phyloP scores from a whole-genome alignment of 371 early-diverging fungal genomes.

The Phascolomyces articulosus region DNA sequence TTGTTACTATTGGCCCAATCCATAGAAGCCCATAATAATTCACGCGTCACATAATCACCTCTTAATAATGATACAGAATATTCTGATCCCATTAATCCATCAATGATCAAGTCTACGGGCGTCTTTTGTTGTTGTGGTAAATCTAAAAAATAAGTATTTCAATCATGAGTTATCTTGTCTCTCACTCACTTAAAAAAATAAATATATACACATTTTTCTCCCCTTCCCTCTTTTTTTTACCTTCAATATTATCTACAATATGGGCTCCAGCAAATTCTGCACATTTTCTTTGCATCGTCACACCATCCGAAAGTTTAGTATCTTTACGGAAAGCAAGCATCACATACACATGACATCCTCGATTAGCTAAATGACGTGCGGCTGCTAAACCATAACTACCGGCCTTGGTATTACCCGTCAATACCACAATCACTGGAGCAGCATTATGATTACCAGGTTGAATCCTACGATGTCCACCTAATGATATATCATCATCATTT shows the following conservation, averaged over 20 bases:
- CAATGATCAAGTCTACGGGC: conserved; percentile 82
- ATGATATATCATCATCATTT: conserved; percentile 8
- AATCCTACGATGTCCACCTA: conserved; percentile 72
- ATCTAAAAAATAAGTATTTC: conserved; percentile 15
- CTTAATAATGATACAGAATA: conserved; percentile 56
- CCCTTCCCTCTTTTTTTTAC: conserved; percentile 10
- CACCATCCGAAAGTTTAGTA: conserved; percentile 17
- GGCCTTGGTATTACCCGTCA: conserved; percentile 76
- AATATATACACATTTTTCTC: too few species aligned
- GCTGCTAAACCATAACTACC: conserved; percentile 79
- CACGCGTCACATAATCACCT: conserved; percentile 50
- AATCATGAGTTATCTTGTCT: too few species aligned
- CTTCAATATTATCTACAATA: conserved; percentile 30
- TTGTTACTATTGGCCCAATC: conserved; percentile 78
- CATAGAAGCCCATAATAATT: conserved; percentile 62
- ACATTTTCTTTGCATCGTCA: conserved; percentile 27
- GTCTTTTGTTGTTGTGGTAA: conserved; percentile 55
- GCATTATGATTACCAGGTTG: conserved; percentile 76
- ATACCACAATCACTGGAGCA: conserved; percentile 70
- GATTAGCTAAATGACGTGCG: conserved; percentile 80
- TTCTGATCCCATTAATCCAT: conserved; percentile 71
- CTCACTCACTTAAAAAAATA: too few species aligned
- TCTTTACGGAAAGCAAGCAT: conserved; percentile 55
- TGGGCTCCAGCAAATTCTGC: conserved; percentile 37
- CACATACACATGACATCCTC: conserved; percentile 70